Evolutionary conservation across 352 stramenopile genomes (phyloP), one percentile per base, ranked within the genome.

Genomic region (Phytophthora macrochlamydospora): DNA sequence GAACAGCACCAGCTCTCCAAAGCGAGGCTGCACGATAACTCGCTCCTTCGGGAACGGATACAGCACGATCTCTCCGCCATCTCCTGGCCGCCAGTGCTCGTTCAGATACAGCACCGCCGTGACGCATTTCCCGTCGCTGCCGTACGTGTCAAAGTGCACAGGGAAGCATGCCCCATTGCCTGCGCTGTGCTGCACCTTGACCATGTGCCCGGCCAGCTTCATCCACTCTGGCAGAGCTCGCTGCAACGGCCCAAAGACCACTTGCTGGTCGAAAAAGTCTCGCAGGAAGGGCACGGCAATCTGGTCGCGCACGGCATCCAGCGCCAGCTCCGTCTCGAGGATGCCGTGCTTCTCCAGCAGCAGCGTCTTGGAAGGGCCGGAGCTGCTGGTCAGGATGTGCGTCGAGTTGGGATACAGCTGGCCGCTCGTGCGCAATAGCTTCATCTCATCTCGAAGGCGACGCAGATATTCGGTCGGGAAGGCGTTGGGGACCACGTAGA

Each of bases 91-190:
- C 90, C 90, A 97, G 7, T 77, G 18, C 2, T 92, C 83, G 59
- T 95, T 96, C 51, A 97, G 71, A 65, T 96, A 97, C 12, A 96
- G 58, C 50, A 97, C 82, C 3, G 82, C 86, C 1, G 87, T 96
- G 55, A 97, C 61, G 53, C 83, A 90, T 70, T 94, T 95, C 69
- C 83, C 84, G 46, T 93, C 84, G 65, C 90, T 80, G 1, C 87
- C 88, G 54, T 92, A 93, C 37, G 87, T 86, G 66, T 97, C 89
- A 45, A 92, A 95, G 56, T 97, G 89, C 71, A 91, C 77, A 0
- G 89, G 89, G 18, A 97, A 97, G 65, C 87, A 95, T 2, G 86
- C 89, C 13, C 87, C 86, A 52, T 62, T 52, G 51, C 89, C 89
- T 51, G 86, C 71, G 53, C 92, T 97, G 54, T 85, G 79, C 65